phyloP scores from a whole-genome alignment of 106 monocot genomes.

The Dendrobium chrysotoxum region DNA sequence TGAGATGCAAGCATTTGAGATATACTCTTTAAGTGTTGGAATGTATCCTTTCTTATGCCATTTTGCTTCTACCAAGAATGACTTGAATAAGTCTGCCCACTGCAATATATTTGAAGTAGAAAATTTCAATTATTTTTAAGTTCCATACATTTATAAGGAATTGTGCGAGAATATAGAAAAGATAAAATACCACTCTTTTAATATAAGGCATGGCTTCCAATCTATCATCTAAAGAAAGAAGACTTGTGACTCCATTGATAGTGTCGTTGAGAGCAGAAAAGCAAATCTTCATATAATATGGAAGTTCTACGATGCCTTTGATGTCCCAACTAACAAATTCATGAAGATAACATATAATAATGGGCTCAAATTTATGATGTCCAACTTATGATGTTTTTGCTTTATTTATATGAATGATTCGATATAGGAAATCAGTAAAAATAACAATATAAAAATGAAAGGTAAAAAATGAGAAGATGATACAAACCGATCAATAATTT shows the following conservation, averaged over 20 bases:
- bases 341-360: no score
- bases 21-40: constrained; percentile 32
- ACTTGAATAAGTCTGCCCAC: constrained; percentile 45
- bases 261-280: constrained; percentile 19
- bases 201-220: constrained; percentile 20
- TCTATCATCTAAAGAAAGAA: constrained; percentile 8
- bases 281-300: constrained; percentile 36
- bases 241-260: constrained; percentile 20
- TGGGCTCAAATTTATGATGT: neutral
- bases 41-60: constrained; percentile 25
- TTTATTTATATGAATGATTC: no score
- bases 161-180: neutral
- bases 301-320: constrained; percentile 25
- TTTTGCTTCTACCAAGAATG: constrained; percentile 37
- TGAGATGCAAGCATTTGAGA: constrained; percentile 33
- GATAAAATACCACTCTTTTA: constrained; percentile 19
- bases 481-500: constrained; percentile 20
- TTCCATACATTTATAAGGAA: neutral
- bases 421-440: neutral
- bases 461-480: neutral
- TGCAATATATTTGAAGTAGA: neutral
- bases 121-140: no score
- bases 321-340: constrained; percentile 29
- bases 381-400: neutral
- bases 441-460: neutral